Evolutionary conservation across 805 yeast genomes (phyloP).

Genomic region (Teunomyces kruisii): DNA sequence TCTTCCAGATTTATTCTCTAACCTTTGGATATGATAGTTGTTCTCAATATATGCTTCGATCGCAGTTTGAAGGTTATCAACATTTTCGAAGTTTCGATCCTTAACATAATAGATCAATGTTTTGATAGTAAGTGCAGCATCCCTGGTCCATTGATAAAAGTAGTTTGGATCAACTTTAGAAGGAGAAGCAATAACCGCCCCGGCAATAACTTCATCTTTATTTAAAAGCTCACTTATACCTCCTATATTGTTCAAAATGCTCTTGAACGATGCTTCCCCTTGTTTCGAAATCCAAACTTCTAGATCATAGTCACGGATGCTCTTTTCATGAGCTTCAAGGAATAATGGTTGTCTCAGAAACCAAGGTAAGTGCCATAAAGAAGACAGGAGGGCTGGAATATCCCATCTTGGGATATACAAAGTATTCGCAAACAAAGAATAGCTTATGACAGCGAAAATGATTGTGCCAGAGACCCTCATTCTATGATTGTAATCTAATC

Average conservation of each 20-base stretch:
- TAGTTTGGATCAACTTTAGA: constrained; percentile 72
- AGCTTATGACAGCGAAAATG: not conserved
- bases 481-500: no score
- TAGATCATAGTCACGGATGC: constrained; percentile 27
- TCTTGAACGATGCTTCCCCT: constrained; percentile 39
- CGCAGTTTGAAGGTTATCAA: constrained; percentile 16
- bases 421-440: not conserved
- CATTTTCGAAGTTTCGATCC: constrained; percentile 32
- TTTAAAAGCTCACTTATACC: constrained; percentile 39
- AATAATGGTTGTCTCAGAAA: not conserved
- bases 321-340: not conserved
- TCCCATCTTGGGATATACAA: not conserved
- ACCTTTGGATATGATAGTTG: constrained; percentile 59
- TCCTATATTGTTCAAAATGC: constrained; percentile 57
- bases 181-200: constrained; percentile 85
- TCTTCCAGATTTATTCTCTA: constrained; percentile 67
- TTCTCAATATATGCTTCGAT: constrained; percentile 66
- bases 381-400: not conserved
- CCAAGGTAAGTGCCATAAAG: not conserved
- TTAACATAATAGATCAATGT: constrained; percentile 58
- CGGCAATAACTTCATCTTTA: constrained; percentile 45
- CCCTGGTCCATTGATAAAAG: constrained; percentile 89
- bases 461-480: not conserved
- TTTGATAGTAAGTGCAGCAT: constrained; percentile 76
- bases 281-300: constrained; percentile 52